Percentiles rank a stretch among this genome's conserved stretches.
These are phyloP conservation scores for Pichia sp. DNA, from an alignment of 1,139 yeast genomes.

Conservation along the genomic window DNA sequence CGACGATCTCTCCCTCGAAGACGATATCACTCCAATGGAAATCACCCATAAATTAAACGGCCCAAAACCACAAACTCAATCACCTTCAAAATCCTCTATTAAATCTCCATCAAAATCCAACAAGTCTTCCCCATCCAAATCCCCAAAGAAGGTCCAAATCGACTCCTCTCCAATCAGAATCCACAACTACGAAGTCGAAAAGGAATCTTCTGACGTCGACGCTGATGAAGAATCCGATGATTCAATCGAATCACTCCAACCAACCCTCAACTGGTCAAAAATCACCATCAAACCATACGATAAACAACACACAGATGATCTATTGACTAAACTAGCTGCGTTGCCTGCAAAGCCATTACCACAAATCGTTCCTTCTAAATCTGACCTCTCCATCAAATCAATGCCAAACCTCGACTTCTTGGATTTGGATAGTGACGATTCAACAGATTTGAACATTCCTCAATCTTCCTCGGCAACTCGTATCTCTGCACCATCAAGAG, in stretches of 20 bases:
- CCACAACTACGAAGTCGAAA: slow-evolving; percentile 32
- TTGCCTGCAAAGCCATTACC: slow-evolving; percentile 30
- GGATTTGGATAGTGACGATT: slow-evolving; percentile 22
- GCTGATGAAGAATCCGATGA: slow-evolving; percentile 1
- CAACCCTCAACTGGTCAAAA: slow-evolving; percentile 25
- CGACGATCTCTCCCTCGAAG: not conserved
- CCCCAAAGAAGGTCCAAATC: slow-evolving; percentile 20
- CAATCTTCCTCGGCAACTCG: slow-evolving; percentile 18
- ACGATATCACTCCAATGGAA: not conserved
- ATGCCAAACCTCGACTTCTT: slow-evolving; percentile 27
- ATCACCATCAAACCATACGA: slow-evolving; percentile 22
- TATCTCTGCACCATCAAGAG: not conserved
- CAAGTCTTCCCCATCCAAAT: slow-evolving; percentile 28
- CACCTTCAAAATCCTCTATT: slow-evolving; percentile 11
- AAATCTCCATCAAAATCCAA: slow-evolving; percentile 26
- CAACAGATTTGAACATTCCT: slow-evolving; percentile 5
- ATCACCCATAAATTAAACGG: slow-evolving; percentile 18
- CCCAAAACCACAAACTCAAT: slow-evolving; percentile 21
- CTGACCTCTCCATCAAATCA: slow-evolving; percentile 32
- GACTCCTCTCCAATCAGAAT: slow-evolving; percentile 35
- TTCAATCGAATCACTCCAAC: not conserved
- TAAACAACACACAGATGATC: not conserved
- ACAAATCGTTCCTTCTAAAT: slow-evolving; percentile 25
- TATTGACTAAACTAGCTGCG: not conserved
- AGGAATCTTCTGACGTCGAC: slow-evolving; percentile 20